Evolutionary conservation across 139 green algal species (phyloP), one percentile per base, ranked within the genome.

Genomic region (Tetradesmus lagerheimii): DNA sequence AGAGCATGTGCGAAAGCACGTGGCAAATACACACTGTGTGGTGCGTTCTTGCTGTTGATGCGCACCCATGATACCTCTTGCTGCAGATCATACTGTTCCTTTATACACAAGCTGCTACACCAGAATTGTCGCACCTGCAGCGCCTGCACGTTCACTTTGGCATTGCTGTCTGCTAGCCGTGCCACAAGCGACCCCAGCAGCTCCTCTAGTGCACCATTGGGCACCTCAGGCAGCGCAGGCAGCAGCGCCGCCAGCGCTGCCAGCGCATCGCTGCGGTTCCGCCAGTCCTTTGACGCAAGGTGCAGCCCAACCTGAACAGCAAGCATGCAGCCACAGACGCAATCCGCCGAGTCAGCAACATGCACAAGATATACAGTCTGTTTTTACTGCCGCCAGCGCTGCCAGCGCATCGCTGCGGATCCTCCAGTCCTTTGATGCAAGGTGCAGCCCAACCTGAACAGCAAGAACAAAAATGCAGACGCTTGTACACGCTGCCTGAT

Each of bases 121-220:
- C 15, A 64, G 3, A 5, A n/a, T 12, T 12, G 11, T 18, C 94
- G 57, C 41, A 86, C 90, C 88, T 95, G 62, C 38, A 95, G 67
- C 18, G 91, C 92, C 9, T 89, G 39, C 31, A 93, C 82, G 27
- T 76, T 81, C 2, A 96, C 94, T 92, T 96, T 96, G 75, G 92
- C 89, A 89, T 96, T 96, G 83, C 90, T 91, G 84, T 96, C 94
- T 5, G 50, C 50, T 14, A 96, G 53, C 1, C 93, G 85, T 0
- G 84, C 78, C 14, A 87, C 39, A 47, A 93, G 35, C 2, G 37
- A 80, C 25, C 85, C 45, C 57, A 93, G 45, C 64, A 93, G 76
- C 45, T 27, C 34, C n/a, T 93, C 76, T 37, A 94, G 85, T 71
- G 80, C 35, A 29, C 23, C 64, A 47, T 94, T 89, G 0, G 89